Evolutionary conservation across 495 filamentous ascomycete species (phyloP).

Genomic region (Massariosphaeria phaeospora): DNA sequence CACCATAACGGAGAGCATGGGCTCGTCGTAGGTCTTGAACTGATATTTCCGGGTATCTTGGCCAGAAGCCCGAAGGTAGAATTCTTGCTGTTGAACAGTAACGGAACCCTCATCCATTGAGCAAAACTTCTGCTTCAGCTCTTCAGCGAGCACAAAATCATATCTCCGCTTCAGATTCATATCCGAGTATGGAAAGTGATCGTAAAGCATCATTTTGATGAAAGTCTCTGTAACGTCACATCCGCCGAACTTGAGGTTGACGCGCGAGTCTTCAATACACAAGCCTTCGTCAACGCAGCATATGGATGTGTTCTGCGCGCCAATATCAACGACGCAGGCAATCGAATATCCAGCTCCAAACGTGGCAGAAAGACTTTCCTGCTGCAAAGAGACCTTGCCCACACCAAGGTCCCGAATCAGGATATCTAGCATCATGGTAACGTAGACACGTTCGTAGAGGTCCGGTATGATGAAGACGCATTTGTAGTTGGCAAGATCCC

Average conservation of each 20-base stretch:
- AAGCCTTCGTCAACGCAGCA: slow-evolving; percentile 97
- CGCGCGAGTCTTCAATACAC: slow-evolving; percentile 81
- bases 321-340: slow-evolving; percentile 92
- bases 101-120: slow-evolving; percentile 82
- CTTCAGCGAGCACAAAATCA: slow-evolving; percentile 89
- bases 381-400: slow-evolving; percentile 81
- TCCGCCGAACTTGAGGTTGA: slow-evolving; percentile 93
- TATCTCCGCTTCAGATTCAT: slow-evolving; percentile 87
- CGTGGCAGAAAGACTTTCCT: slow-evolving; percentile 88
- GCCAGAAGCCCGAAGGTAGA: slow-evolving; percentile 81
- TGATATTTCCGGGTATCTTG: slow-evolving; percentile 84
- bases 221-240: slow-evolving; percentile 90
- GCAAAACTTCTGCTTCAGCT: slow-evolving; percentile 84
- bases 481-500: slow-evolving; percentile 82
- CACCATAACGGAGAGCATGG: slow-evolving; percentile 84
- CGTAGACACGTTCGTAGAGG: slow-evolving; percentile 89
- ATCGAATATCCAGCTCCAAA: slow-evolving; percentile 94
- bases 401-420: slow-evolving; percentile 85
- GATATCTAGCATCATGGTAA: slow-evolving; percentile 75
- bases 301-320: slow-evolving; percentile 96
- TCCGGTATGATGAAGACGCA: slow-evolving; percentile 95
- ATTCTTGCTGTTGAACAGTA: slow-evolving; percentile 72
- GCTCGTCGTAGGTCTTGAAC: slow-evolving; percentile 94
- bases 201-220: slow-evolving; percentile 92
- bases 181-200: slow-evolving; percentile 88